Conservation (phyloP, 2,329 filamentous ascomycete species). For the Epichloe elymi region DNA sequence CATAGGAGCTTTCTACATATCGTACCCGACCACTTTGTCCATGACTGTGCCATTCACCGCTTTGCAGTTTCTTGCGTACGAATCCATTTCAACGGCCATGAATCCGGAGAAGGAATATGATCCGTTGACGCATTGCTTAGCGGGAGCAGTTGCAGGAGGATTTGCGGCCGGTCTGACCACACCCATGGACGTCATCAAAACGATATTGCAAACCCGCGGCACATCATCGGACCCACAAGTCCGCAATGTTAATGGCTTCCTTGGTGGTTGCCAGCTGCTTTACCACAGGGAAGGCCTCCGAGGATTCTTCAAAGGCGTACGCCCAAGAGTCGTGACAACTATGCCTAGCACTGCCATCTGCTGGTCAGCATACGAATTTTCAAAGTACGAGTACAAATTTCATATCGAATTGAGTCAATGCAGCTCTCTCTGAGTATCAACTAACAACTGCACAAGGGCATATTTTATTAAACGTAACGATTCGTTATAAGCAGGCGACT, state of each 20-base stretch:
- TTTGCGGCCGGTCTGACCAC: conserved; percentile 90
- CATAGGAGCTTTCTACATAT: conserved; percentile 88
- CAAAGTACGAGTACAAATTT: conserved; percentile 57
- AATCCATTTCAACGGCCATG: conserved; percentile 87
- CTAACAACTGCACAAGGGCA: conserved; percentile 29
- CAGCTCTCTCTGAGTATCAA: conserved; percentile 30
- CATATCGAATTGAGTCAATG: conserved; percentile 55
- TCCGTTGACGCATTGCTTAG: conserved; percentile 83
- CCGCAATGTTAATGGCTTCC: conserved; percentile 69
- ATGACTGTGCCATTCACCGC: conserved; percentile 99
- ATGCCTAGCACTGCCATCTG: conserved; percentile 99
- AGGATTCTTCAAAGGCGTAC: conserved; percentile 88
- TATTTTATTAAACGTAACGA: conserved; percentile 47
- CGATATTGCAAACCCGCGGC: conserved; percentile 85
- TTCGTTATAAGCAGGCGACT: conserved; percentile 16
- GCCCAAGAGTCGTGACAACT: conserved; percentile 82
- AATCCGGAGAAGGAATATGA: conserved; percentile 81
- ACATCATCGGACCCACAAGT: conserved; percentile 70
- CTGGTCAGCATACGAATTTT: conserved; percentile 69
- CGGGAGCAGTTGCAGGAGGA: conserved; percentile 83
- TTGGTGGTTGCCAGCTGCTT: conserved; percentile 67
- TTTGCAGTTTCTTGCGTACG: conserved; percentile 93
- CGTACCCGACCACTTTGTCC: conserved; percentile 91
- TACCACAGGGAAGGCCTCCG: conserved; percentile 69
- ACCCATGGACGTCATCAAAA: conserved; percentile 96